Evolutionary conservation across 23 red algal species (phyloP), one percentile per base, ranked within the genome.

Genomic region (Cyanidium caldarium): DNA sequence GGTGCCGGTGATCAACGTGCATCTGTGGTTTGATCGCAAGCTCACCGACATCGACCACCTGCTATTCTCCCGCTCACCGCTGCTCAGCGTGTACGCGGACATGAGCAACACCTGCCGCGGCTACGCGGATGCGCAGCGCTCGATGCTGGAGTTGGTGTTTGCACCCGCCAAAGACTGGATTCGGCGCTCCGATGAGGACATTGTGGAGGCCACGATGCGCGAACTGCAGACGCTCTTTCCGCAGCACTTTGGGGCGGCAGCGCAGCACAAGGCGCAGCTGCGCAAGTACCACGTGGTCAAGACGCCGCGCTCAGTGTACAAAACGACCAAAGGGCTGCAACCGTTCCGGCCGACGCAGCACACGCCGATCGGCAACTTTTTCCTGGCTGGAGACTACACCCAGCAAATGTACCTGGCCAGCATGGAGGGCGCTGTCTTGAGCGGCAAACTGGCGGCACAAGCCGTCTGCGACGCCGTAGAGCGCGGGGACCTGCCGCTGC

Each of bases 61-160:
- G 2, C 83, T 95, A 0, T 95, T 95, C 68, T 95, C 90, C 1
- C 83, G 90, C 36, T 87, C 83, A 39, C 77, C 80, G 35, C 77
- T 95, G 0, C 76, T 95, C 0, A 82, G 76, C 35, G 90, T 95
- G n/a, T 95, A 95, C 70, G 90, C 90, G 0, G 90, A 95, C 69
- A 95, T 95, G 90, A 86, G 80, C 12, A 95, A 88, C 65, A 95
- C 90, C 20, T 95, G 90, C 45, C 75, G 75, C 16, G 90, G 86
- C 58, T 95, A 95, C 65, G 75, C 76, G 1, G 75, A 87, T 67
- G 34, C 72, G 15, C 58, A 95, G 21, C 23, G 42, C 29, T 83
- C 77, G 65, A 87, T 87, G 83, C 80, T 95, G 21, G 90, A 95
- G 67, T 68, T 95, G 16, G 83, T 95, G 1, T 42, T 95, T 14